A percentile compares a stretch with the other conserved stretches of the same genome.
Evolutionary conservation across 768 basidiomycete genomes (phyloP).

Genomic region (Trametes maxima): DNA sequence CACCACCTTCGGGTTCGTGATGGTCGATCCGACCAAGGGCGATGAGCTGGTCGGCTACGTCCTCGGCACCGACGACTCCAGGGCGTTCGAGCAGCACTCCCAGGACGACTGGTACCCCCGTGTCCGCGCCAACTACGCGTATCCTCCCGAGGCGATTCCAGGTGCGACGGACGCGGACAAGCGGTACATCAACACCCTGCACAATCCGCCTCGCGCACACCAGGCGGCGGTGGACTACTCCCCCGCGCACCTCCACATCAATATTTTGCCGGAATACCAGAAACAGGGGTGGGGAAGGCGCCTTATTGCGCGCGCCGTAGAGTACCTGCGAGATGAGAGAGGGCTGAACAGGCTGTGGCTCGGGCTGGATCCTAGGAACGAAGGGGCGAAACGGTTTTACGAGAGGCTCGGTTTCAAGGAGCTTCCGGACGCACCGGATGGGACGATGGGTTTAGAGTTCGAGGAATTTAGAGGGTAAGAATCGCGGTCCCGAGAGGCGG

Average conservation of each 20-base stretch:
- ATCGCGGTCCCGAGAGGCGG: background rate
- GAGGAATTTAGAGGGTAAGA: constrained; percentile 29
- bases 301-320: constrained; percentile 57
- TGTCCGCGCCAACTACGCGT: constrained; percentile 57
- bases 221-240: constrained; percentile 64
- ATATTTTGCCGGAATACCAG: constrained; percentile 69
- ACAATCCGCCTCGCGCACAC: constrained; percentile 42
- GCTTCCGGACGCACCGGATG: constrained; percentile 53
- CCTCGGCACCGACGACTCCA: constrained; percentile 68
- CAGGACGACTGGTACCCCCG: constrained; percentile 66
- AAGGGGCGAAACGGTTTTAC: constrained; percentile 63
- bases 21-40: constrained; percentile 43
- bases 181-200: constrained; percentile 40
- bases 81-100: constrained; percentile 59
- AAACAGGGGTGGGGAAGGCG: constrained; percentile 70
- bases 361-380: constrained; percentile 67
- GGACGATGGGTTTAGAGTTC: constrained; percentile 59
- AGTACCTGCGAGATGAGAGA: constrained; percentile 47
- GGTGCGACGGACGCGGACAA: constrained; percentile 41
- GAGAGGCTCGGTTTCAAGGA: constrained; percentile 58
- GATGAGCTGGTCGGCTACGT: constrained; percentile 69
- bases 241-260: constrained; percentile 75
- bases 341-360: constrained; percentile 62
- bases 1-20: constrained; percentile 72
- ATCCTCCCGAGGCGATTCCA: constrained; percentile 13